phyloP scores from a whole-genome alignment of 2,329 filamentous ascomycete genomes.

The Neoarthrinium moseri region DNA sequence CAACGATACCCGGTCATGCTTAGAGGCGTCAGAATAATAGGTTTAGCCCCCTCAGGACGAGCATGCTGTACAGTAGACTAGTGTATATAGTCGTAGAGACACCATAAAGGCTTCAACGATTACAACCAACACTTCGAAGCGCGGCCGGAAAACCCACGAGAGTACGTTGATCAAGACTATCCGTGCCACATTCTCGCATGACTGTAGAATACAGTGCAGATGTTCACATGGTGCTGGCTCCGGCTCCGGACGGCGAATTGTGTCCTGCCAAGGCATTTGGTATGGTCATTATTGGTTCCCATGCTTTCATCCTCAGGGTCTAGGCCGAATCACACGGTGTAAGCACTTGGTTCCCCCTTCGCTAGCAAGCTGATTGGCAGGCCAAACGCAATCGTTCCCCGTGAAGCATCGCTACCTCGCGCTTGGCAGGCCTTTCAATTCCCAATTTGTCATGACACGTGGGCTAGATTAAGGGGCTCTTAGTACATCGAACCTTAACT shows the following conservation, averaged over 20 bases:
- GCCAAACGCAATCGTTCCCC: too few species aligned
- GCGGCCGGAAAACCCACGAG: too few species aligned
- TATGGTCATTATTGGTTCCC: background rate
- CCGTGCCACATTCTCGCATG: background rate
- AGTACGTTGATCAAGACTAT: background rate
- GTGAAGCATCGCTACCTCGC: too few species aligned
- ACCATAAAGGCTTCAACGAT: background rate
- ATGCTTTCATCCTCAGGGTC: background rate
- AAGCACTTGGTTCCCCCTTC: too few species aligned
- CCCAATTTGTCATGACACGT: too few species aligned
- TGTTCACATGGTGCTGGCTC: background rate
- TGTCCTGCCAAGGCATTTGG: background rate
- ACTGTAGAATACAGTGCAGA: background rate
- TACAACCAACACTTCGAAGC: background rate
- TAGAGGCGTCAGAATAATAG: background rate
- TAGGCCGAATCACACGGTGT: too few species aligned
- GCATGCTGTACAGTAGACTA: background rate
- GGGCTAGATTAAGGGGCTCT: too few species aligned
- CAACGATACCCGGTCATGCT: background rate
- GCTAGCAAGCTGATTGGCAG: too few species aligned
- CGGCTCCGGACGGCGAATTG: background rate
- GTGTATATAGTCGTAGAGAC: background rate
- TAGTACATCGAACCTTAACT: too few species aligned
- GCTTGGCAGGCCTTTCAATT: too few species aligned
- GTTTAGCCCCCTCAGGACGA: background rate